phyloP scores from a whole-genome alignment of 495 filamentous ascomycete genomes.

The Acidiella bohemica region DNA sequence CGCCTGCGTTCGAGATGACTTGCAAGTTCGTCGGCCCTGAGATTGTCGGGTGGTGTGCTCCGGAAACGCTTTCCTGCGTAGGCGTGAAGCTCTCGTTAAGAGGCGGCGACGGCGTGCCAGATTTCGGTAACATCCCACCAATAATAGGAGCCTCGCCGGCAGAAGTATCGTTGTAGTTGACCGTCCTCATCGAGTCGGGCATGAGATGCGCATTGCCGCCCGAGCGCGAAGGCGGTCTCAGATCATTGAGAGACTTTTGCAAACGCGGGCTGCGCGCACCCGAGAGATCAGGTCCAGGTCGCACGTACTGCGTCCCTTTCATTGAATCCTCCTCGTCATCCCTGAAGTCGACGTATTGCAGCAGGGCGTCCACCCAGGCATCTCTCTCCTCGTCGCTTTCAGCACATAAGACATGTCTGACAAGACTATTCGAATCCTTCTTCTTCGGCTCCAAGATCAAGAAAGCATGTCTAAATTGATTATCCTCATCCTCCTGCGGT shows the following conservation, averaged over 20 bases:
- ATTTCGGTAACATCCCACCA: conserved; percentile 31
- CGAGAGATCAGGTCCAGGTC: conserved; percentile 5
- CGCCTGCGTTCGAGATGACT: conserved; percentile 70
- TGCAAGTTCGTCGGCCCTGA: conserved; percentile 78
- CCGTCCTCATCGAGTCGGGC: conserved; percentile 49
- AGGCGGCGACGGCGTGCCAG: conserved; percentile 34
- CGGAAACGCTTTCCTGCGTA: conserved; percentile 4
- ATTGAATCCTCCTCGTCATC: conserved; percentile 22
- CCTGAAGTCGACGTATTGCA: conserved; percentile 76
- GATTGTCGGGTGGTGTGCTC: conserved; percentile 37
- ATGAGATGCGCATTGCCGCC: conserved; percentile 10
- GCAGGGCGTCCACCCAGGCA: conserved; percentile 77
- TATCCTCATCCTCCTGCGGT: conserved; percentile 59
- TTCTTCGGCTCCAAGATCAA: conserved; percentile 88
- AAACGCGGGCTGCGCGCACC: conserved; percentile 11
- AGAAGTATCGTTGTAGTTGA: conserved; percentile 74
- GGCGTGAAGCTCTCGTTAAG: conserved; percentile 11
- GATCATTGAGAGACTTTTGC: conserved; percentile 17
- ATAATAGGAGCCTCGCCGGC: conserved; percentile 56
- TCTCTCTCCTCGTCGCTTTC: conserved; percentile 91
- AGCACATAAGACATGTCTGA: conserved; percentile 90
- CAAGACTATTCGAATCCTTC: conserved; percentile 79
- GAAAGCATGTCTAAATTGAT: conserved; percentile 94
- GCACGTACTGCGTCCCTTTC: conserved; percentile 4
- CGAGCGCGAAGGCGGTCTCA: conserved; percentile 8